Conservation (phyloP, 2,329 filamentous ascomycete genomes). For the Cladosporium sphaerospermum region DNA sequence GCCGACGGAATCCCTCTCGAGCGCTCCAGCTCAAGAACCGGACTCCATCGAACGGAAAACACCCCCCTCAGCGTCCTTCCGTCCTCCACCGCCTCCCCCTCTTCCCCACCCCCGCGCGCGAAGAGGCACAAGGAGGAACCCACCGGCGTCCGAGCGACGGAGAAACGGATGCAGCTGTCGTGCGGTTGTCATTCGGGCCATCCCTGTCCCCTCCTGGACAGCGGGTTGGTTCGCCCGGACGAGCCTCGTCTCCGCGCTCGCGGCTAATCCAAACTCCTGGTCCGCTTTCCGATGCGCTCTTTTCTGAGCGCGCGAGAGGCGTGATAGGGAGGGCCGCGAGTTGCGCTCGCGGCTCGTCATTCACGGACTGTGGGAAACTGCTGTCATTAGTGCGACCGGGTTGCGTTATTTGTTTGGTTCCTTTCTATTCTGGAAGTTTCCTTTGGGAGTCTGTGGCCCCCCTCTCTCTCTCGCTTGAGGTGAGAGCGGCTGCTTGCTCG, state of each 20-base stretch:
- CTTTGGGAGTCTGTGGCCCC: background rate
- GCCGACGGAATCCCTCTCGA: constrained; percentile 23
- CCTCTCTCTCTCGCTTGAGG: background rate
- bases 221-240: constrained; percentile 26
- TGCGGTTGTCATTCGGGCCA: constrained; percentile 27
- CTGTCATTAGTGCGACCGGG: background rate
- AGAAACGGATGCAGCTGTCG: constrained; percentile 25
- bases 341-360: no score
- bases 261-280: constrained; percentile 10
- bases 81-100: constrained; percentile 10
- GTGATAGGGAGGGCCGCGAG: no score
- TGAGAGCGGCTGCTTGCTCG: constrained; percentile 3
- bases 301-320: no score
- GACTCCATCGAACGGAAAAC: background rate
- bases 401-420: background rate
- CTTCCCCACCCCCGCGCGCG: background rate
- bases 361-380: no score
- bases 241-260: constrained; percentile 3
- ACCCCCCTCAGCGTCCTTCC: constrained; percentile 11
- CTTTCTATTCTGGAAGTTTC: background rate
- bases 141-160: constrained; percentile 3
- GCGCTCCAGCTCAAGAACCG: constrained; percentile 14
- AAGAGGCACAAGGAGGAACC: constrained; percentile 3
- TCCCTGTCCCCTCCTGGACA: constrained; percentile 30
- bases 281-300: background rate